A percentile compares a stretch with the other conserved stretches of the same genome.
These are phyloP conservation scores for Aphanomyces cochlioides DNA, from an alignment of 352 stramenopile species.

Conservation along the genomic window DNA sequence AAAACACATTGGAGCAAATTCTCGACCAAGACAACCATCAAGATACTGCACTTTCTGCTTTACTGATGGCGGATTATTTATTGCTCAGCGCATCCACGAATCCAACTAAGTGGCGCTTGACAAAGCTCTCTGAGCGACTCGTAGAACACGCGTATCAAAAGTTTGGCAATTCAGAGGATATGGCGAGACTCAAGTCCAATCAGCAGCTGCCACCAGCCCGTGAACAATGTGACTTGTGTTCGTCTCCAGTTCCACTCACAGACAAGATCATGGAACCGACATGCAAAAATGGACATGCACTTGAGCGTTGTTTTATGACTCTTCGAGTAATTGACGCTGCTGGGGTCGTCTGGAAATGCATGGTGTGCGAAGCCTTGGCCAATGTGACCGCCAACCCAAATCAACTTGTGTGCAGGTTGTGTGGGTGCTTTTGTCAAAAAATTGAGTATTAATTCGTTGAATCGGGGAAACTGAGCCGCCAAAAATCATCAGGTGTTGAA, in stretches of 20 bases:
- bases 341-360: conserved; percentile 78
- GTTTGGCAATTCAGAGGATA: conserved; percentile 48
- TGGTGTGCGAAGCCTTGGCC: conserved; percentile 64
- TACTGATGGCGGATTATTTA: conserved; percentile 78
- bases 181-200: conserved; percentile 41
- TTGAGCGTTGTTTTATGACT: conserved; percentile 75
- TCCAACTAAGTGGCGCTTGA: conserved; percentile 33
- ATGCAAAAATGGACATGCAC: conserved; percentile 55
- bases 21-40: neutral
- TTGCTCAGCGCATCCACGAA: conserved; percentile 43
- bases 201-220: conserved; percentile 6
- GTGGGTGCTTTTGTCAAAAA: conserved; percentile 47
- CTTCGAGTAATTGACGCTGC: conserved; percentile 55
- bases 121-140: conserved; percentile 36
- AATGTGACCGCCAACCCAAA: conserved; percentile 40
- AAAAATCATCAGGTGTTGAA: conserved; percentile 82
- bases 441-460: conserved; percentile 33
- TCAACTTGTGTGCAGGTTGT: conserved; percentile 60
- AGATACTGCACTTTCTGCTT: conserved; percentile 49
- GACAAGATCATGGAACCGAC: conserved; percentile 40
- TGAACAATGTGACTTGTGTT: conserved; percentile 22
- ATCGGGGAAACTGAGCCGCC: conserved; percentile 77
- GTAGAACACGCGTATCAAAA: conserved; percentile 61
- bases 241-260: conserved; percentile 33
- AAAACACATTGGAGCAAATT: conserved; percentile 1